Percentiles rank a stretch among this genome's conserved stretches.
phyloP scores from a whole-genome alignment of 148 eudicot species.

The Dysphania ambrosioides region DNA sequence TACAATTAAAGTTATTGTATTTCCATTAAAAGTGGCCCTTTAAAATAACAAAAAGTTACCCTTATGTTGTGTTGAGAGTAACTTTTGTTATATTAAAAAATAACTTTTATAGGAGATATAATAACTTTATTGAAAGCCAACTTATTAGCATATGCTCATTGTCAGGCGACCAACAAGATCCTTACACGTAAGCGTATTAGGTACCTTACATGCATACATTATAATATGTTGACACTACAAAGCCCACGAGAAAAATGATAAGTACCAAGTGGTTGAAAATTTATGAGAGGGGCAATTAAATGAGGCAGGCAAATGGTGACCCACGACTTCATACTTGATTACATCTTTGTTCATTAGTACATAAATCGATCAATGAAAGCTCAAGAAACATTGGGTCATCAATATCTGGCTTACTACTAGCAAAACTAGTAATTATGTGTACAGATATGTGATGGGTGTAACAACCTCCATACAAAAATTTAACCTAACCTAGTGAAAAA shows the following conservation, averaged over 20 bases:
- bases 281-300: not conserved
- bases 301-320: not conserved
- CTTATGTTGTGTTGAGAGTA: too few relatives aligned
- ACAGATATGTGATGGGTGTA: constrained; percentile 11
- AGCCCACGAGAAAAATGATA: not conserved
- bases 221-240: too few relatives aligned
- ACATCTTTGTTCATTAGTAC: not conserved
- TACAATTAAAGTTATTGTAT: too few relatives aligned
- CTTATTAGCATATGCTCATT: too few relatives aligned
- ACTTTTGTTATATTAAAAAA: too few relatives aligned
- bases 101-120: too few relatives aligned
- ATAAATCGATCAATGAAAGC: not conserved
- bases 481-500: not conserved
- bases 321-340: constrained; percentile 10
- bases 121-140: too few relatives aligned
- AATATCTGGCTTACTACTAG: not conserved
- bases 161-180: too few relatives aligned
- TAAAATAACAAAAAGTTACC: too few relatives aligned
- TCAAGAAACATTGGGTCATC: not conserved
- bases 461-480: not conserved
- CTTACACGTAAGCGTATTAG: too few relatives aligned
- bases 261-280: not conserved
- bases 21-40: too few relatives aligned
- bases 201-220: too few relatives aligned
- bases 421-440: not conserved